phyloP scores from a whole-genome alignment of 2,329 filamentous ascomycete genomes.

The Alternaria arbusti region DNA sequence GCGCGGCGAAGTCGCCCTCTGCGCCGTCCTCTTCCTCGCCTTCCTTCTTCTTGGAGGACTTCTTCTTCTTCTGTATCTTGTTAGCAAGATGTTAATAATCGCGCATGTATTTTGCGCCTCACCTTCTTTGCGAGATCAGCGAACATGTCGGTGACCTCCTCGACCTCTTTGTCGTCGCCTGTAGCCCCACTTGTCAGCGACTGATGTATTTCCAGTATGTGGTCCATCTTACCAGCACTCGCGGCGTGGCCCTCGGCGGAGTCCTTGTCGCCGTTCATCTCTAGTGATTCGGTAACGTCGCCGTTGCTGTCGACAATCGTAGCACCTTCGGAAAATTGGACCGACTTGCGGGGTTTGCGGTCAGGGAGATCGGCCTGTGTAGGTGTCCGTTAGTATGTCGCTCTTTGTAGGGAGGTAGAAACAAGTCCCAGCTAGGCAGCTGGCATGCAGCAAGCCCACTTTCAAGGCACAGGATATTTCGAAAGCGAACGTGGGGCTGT shows the following conservation, averaged over 20 bases:
- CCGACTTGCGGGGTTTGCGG: constrained; percentile 85
- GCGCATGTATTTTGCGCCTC: background rate
- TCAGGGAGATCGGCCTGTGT: constrained; percentile 56
- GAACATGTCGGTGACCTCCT: constrained; percentile 68
- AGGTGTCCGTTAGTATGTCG: constrained; percentile 28
- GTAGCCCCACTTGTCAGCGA: constrained; percentile 29
- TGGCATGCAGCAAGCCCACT: constrained; percentile 1
- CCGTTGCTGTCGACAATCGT: constrained; percentile 90
- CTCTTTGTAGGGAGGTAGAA: background rate
- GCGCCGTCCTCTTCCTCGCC: constrained; percentile 55
- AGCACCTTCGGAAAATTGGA: constrained; percentile 88
- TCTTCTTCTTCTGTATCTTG: constrained; percentile 65
- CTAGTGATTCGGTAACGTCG: constrained; percentile 76
- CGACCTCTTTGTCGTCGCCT: constrained; percentile 62
- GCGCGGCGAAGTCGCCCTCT: constrained; percentile 67
- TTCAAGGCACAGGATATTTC: constrained; percentile 17
- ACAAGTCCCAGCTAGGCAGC: background rate
- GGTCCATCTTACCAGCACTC: constrained; percentile 32
- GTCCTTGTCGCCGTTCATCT: constrained; percentile 75
- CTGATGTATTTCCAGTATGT: constrained; percentile 6
- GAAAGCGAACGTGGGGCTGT: constrained; percentile 32
- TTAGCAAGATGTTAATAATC: constrained; percentile 2
- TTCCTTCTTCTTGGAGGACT: constrained; percentile 65
- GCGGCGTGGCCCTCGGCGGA: constrained; percentile 76
- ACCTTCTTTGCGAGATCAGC: constrained; percentile 73